Evolutionary conservation across 2,329 filamentous ascomycete species (phyloP).

Genomic region (Aspergillus sp.): DNA sequence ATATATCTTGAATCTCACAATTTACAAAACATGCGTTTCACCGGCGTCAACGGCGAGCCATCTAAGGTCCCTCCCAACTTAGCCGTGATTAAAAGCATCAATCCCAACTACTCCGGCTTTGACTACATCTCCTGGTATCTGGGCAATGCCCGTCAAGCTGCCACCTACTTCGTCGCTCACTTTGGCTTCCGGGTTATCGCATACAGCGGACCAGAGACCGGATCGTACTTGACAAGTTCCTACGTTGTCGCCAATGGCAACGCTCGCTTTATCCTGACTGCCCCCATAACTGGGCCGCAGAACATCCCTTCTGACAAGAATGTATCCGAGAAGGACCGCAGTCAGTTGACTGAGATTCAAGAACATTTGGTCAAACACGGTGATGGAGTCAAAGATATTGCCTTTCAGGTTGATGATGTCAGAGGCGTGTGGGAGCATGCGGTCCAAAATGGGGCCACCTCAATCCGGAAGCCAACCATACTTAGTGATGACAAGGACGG

Average conservation of each 20-base stretch:
- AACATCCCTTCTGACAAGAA: conserved; percentile 56
- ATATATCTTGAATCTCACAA: too few relatives aligned
- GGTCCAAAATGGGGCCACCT: conserved; percentile 65
- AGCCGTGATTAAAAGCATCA: too few relatives aligned
- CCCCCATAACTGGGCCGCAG: conserved; percentile 65
- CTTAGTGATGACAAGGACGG: conserved; percentile 55
- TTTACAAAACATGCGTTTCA: too few relatives aligned
- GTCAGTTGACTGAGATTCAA: conserved; percentile 69
- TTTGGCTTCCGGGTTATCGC: conserved; percentile 80
- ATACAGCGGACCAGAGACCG: conserved; percentile 83
- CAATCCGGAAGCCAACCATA: conserved; percentile 62
- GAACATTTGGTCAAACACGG: conserved; percentile 79
- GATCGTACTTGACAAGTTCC: conserved; percentile 73
- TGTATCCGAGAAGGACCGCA: conserved; percentile 58
- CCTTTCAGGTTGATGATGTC: conserved; percentile 83
- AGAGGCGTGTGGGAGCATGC: conserved; percentile 72
- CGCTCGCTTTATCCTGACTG: conserved; percentile 81
- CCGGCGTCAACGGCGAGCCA: too few relatives aligned
- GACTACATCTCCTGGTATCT: conserved; percentile 93
- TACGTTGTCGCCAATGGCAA: conserved; percentile 77
- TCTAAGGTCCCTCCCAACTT: too few relatives aligned
- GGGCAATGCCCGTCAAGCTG: conserved; percentile 89
- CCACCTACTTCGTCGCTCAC: conserved; percentile 78
- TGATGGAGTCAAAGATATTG: conserved; percentile 89
- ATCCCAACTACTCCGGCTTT: conserved; percentile 57